Percentiles rank a stretch among this genome's conserved stretches.
These are phyloP conservation scores for Tylopilus sp. DNA, from an alignment of 1,284 basidiomycete genomes.

Conservation along the genomic window DNA sequence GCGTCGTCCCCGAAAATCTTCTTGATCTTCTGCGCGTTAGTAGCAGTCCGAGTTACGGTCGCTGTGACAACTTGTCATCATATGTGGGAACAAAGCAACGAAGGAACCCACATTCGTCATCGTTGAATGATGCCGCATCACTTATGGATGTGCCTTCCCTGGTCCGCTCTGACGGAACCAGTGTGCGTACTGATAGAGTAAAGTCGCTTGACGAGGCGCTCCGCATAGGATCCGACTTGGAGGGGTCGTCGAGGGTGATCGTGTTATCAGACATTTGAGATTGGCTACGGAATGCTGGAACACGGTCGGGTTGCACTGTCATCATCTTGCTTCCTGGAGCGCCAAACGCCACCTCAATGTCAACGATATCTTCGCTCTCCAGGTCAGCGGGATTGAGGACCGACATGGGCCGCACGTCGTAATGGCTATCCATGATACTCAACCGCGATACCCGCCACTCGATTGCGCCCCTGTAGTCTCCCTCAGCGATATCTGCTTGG, in stretches of 20 bases:
- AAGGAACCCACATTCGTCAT: slow-evolving; percentile 36
- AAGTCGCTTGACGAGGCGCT: slow-evolving; percentile 26
- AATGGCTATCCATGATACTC: slow-evolving; percentile 51
- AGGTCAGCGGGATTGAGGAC: slow-evolving; percentile 36
- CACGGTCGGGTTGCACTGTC: slow-evolving; percentile 20
- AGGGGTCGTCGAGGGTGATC: slow-evolving; percentile 32
- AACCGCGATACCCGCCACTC: slow-evolving; percentile 68
- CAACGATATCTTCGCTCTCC: slow-evolving; percentile 55
- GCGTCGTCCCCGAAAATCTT: slow-evolving; percentile 75
- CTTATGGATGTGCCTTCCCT: slow-evolving; percentile 19
- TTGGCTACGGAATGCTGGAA: slow-evolving; percentile 32
- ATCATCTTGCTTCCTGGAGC: slow-evolving; percentile 27
- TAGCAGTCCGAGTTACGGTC: slow-evolving; percentile 29
- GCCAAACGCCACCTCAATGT: slow-evolving; percentile 54
- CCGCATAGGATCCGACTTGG: slow-evolving; percentile 17
- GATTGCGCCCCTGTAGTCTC: slow-evolving; percentile 66
- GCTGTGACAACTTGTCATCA: slow-evolving; percentile 20
- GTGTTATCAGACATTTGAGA: slow-evolving; percentile 35
- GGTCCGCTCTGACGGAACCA: slow-evolving; percentile 22
- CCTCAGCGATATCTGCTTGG: slow-evolving; percentile 61
- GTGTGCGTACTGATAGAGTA: slow-evolving; percentile 24
- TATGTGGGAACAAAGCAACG: background rate
- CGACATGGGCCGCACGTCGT: slow-evolving; percentile 39
- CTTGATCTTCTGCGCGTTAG: slow-evolving; percentile 56
- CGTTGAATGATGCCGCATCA: slow-evolving; percentile 28